A percentile compares a stretch with the other conserved stretches of the same genome.
phyloP scores from a whole-genome alignment of 495 filamentous ascomycete species.

The Daldinia bambusicola region DNA sequence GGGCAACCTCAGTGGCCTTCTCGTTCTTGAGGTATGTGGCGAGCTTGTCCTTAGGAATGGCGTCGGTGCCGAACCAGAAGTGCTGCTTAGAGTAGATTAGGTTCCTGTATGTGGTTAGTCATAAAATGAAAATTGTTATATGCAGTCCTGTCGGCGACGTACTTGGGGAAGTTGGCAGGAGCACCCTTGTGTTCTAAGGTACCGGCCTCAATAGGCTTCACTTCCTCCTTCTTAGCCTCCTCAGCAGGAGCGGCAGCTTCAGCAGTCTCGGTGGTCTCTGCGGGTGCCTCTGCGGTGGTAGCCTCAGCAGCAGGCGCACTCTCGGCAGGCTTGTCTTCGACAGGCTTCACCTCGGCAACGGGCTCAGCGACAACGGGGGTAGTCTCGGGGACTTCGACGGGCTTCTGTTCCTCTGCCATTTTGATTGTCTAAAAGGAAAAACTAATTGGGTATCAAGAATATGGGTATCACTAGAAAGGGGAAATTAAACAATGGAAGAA shows the following conservation, averaged over 20 bases:
- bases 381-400: slow-evolving; percentile 56
- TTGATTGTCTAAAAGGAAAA: slow-evolving; percentile 50
- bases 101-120: slow-evolving; percentile 54
- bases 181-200: slow-evolving; percentile 86
- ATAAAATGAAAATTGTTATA: not conserved
- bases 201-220: slow-evolving; percentile 77
- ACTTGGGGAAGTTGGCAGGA: slow-evolving; percentile 85
- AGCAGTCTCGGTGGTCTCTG: slow-evolving; percentile 61
- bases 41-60: slow-evolving; percentile 79
- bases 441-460: slow-evolving; percentile 56
- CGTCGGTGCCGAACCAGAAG: slow-evolving; percentile 92
- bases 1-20: slow-evolving; percentile 79
- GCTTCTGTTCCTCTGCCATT: slow-evolving; percentile 63
- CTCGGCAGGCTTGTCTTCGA: slow-evolving; percentile 54
- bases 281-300: slow-evolving; percentile 57
- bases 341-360: slow-evolving; percentile 56
- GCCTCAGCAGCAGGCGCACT: slow-evolving; percentile 51
- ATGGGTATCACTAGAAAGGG: slow-evolving; percentile 61
- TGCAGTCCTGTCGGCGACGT: slow-evolving; percentile 51
- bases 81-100: slow-evolving; percentile 62
- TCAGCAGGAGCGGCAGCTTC: slow-evolving; percentile 53
- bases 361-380: slow-evolving; percentile 55
- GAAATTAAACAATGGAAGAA: slow-evolving; percentile 49
- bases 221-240: slow-evolving; percentile 63
- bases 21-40: slow-evolving; percentile 81